Percentiles rank a stretch among this genome's conserved stretches.
These are phyloP conservation scores for Athelia sp. DNA, from an alignment of 1,284 basidiomycete species.

Conservation along the genomic window DNA sequence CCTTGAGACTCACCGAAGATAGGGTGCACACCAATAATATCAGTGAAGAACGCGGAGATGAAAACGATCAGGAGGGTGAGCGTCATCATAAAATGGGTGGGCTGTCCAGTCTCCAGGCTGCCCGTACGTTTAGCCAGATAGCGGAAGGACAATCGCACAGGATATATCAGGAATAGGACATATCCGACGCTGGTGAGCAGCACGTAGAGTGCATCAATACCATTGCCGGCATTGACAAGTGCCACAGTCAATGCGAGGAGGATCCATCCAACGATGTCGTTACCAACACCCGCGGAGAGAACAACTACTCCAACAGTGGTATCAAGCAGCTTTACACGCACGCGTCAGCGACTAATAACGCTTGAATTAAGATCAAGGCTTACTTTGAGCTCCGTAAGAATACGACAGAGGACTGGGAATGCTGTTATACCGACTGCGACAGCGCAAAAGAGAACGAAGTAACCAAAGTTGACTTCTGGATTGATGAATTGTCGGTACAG, in stretches of 20 bases:
- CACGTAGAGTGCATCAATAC: slow-evolving; percentile 79
- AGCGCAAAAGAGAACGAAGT: slow-evolving; percentile 89
- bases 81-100: slow-evolving; percentile 77
- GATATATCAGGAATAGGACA: slow-evolving; percentile 66
- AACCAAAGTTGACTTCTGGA: slow-evolving; percentile 61
- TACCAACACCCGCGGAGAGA: slow-evolving; percentile 87
- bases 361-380: too few relatives aligned
- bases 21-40: slow-evolving; percentile 76
- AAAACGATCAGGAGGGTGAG: slow-evolving; percentile 76
- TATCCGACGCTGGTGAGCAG: slow-evolving; percentile 74
- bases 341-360: too few relatives aligned
- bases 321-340: slow-evolving; percentile 65
- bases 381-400: slow-evolving; percentile 54
- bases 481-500: slow-evolving; percentile 79
- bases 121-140: slow-evolving; percentile 71
- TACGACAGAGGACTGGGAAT: slow-evolving; percentile 91
- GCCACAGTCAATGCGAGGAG: slow-evolving; percentile 82
- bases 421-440: slow-evolving; percentile 90
- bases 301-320: slow-evolving; percentile 85
- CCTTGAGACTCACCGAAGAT: slow-evolving; percentile 46
- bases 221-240: slow-evolving; percentile 77
- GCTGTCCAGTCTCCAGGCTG: slow-evolving; percentile 67
- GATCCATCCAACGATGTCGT: slow-evolving; percentile 79
- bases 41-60: slow-evolving; percentile 80
- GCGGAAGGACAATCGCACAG: slow-evolving; percentile 58